Base-by-base conservation (phyloP, 306 rosid genomes). In the Arachis hypogaea region DNA sequence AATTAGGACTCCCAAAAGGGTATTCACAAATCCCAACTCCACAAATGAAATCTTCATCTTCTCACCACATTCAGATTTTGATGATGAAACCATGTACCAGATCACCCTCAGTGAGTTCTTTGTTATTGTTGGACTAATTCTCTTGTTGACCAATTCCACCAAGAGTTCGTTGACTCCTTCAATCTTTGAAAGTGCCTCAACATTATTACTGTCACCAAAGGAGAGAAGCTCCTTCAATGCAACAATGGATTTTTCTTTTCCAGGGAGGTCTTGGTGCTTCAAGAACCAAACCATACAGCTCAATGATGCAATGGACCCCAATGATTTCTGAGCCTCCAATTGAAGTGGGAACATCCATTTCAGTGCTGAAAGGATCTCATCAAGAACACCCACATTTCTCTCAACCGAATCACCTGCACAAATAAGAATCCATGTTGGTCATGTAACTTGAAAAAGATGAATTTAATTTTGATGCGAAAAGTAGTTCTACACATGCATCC, bases 301-400 rank as follows among this genome's bases (percentile, higher is more conserved):
- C 46, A 90, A 49, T 10, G 96, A 90, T 56, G 88, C 90, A 36
- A 11, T 46, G 4, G 93, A 85, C 3, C 87, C 89, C 50, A 90
- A 68, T 56, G 43, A 50, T 4, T 76, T 73, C 36, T 80, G 83
- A n/a, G 96, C 80, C 55, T 86, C 92, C 50, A 79, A 54, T 29
- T 84, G 84, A 14, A 90, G 59, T 1, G 92, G 92, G 63, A 86
- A 77, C 92, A 88, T 86, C 96, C 88, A 86, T 40, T 74, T 86
- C 33, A 90, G 83, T 9, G 88, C 81, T 9, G 90, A 76, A 28
- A 90, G 10, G 11, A 90, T 83, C 74, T 80, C 90, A 52, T 82
- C 90, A 56, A 88, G 80, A 40, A 88, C 81, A 46, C 1, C 0
- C 2, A 57, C 63, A 62, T 86, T 86, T 50, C 12, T 77, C 72